Evolutionary conservation across 306 rosid genomes (phyloP), one percentile per base, ranked within the genome.

Genomic region (Benincasa hispida): DNA sequence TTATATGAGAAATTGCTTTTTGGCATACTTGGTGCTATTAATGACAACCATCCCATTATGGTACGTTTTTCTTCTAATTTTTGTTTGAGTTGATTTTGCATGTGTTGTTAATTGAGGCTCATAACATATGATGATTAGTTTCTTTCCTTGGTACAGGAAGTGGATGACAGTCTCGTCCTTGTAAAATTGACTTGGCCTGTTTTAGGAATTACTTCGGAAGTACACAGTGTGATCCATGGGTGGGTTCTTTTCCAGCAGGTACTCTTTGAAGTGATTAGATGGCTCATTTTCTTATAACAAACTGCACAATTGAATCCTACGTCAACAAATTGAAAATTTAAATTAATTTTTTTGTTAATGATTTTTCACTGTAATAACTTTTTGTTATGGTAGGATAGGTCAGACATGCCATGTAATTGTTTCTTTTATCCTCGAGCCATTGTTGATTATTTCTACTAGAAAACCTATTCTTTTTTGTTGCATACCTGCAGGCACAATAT

Each of bases 171-270:
- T 63, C 78, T 83, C 80, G 62, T 8, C 78, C 86, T 79, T 45
- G 53, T 81, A 72, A 83, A 85, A 61, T 81, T 83, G 83, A 79
- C 91, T 56, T 87, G 91, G 91, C 54, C 82, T 56, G 72, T 79
- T 79, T 79, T 87, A 42, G 88, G 88, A 81, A 83, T 85, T 77
- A 85, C 87, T 56, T 86, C 80, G 77, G 84, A 76, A 79, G 76
- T 85, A 68, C 91, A 87, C 70, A 76, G 85, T 72, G 83, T 70
- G 53, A 12, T 87, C 45, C 78, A 79, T 81, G 87, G 79, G 80
- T 87, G 89, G 87, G 84, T 87, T n/a, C 84, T 87, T 81, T 87
- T 87, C 76, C 85, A 79, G 72, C 91, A 87, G 91, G 88, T 87
- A 81, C 47, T 62, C 72, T 22, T 5, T 45, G 62, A 57, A 53